Base-by-base conservation (phyloP, 2,329 filamentous ascomycete genomes). In the Geosmithia flava region DNA sequence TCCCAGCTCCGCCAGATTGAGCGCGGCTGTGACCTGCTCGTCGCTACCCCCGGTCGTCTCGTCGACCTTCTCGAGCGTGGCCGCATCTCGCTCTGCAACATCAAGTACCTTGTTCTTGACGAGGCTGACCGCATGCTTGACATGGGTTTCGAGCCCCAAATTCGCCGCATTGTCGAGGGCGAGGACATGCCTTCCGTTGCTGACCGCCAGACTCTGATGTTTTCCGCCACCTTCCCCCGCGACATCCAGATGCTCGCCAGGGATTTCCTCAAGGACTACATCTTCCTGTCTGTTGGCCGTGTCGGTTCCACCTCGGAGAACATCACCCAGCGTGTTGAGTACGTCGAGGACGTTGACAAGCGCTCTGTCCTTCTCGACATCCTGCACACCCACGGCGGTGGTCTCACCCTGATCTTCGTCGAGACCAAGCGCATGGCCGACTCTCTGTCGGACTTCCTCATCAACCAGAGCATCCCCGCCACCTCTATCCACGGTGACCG, bases 131-230 rank as follows among this genome's bases (percentile, higher is more conserved):
- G 93, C 68, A 98, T 98, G 93, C 78, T 98, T 78, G 93, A 98
- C 79, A 98, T 98, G 93, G 93, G 93, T 93, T 98, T 98, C 78
- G 93, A 98, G 76, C 93, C 93, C 61, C 93, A 98, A 74, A 98
- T 98, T 64, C 90, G 93, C 62, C 87, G 91, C 60, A 97, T 98
- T 61, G 93, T 98, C 44, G 91, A 97, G 71, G 89, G 89, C 52
- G 93, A 97, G 72, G 93, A 98, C 61, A 98, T 98, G 93, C 93
- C 93, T 50, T 68, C 70, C 47, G 87, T 91, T 52, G 72, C 81
- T 55, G 74, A 78, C 59, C 90, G 93, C 62, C 93, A 98, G 72
- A 98, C 93, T 48, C 91, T 98, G 75, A 98, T 98, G 93, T 98
- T 98, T 68, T 98, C 93, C 41, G 93, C 93, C 67, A 98, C 93